phyloP scores from a whole-genome alignment of 1,139 yeast genomes.

The Maudiozyma humilis region DNA sequence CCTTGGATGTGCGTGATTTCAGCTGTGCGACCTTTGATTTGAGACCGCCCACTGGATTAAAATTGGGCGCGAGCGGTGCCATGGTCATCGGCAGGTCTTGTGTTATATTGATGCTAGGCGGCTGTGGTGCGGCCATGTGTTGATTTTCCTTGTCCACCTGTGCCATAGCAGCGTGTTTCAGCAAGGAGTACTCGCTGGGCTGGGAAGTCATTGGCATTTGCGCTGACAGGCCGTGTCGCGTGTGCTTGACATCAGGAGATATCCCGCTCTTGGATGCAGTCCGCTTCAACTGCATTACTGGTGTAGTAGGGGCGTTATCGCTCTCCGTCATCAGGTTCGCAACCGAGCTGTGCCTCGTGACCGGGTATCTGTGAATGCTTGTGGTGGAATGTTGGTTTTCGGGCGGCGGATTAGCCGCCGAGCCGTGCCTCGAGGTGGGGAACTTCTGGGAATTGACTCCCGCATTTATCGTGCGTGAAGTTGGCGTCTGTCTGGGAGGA shows the following conservation, averaged over 20 bases:
- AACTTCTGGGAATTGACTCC: slow-evolving; percentile 6
- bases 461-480: too few relatives aligned
- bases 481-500: slow-evolving; percentile 9
- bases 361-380: background rate
- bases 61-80: slow-evolving; percentile 8
- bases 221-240: too few relatives aligned
- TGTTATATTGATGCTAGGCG: slow-evolving; percentile 1
- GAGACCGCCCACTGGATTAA: too few relatives aligned
- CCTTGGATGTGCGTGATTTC: slow-evolving; percentile 16
- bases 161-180: background rate
- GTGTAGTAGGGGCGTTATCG: slow-evolving; percentile 10
- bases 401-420: background rate
- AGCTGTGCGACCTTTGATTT: slow-evolving; percentile 23
- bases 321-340: background rate
- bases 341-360: background rate
- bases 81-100: slow-evolving; percentile 7
- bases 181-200: background rate
- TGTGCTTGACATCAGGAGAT: slow-evolving; percentile 20
- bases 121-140: background rate
- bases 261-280: slow-evolving; percentile 24
- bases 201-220: background rate
- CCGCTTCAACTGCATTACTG: slow-evolving; percentile 12
- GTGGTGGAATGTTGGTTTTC: background rate
- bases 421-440: background rate
- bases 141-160: slow-evolving; percentile 5